Evolutionary conservation across 805 yeast species (phyloP), one percentile per base, ranked within the genome.

Genomic region (Schwanniomyces yamadae): DNA sequence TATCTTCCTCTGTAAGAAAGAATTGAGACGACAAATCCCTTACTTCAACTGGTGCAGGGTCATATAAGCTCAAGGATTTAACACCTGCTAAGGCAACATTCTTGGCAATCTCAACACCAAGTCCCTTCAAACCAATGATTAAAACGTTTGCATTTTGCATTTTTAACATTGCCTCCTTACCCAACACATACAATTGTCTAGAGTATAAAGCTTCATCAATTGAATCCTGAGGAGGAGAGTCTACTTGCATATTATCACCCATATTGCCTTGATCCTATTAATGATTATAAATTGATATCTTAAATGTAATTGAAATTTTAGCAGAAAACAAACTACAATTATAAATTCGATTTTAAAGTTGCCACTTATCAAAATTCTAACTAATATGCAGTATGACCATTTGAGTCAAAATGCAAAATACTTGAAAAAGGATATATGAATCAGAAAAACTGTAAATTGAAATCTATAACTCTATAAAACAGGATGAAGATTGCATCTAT

Each of bases 71-170:
- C 49, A 93, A 68, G 6, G 95, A 82, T 67, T 93, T 93, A 50
- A 93, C 99, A 54, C 99, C 99, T 3, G 99, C 99, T 24, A 93
- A 72, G 0, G 96, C 95, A 37, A 93, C 88, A 62, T 93, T 93
- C 66, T 93, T 93, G 16, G 99, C 97, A 39, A 93, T 88, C 65
- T 93, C 99, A 28, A 87, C 76, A 54, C 99, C 99, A 31, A 93
- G 69, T 31, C 99, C 99, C 56, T 80, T 82, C 38, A 91, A 69
- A 3, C 99, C 99, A 44, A 90, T 78, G 31, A 93, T 73, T 33
- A 93, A 75, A n/a, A 93, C 96, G 51, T 85, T 88, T 17, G 98
- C 89, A 47, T 78, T 74, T 53, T 90, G 96, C 97, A 93, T 86
- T 61, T 88, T 86, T 51, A 90, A 71, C 99, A 93, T 93, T 34